Base-by-base conservation (phyloP, 257 asterid genomes). In the Paulownia fortunei region DNA sequence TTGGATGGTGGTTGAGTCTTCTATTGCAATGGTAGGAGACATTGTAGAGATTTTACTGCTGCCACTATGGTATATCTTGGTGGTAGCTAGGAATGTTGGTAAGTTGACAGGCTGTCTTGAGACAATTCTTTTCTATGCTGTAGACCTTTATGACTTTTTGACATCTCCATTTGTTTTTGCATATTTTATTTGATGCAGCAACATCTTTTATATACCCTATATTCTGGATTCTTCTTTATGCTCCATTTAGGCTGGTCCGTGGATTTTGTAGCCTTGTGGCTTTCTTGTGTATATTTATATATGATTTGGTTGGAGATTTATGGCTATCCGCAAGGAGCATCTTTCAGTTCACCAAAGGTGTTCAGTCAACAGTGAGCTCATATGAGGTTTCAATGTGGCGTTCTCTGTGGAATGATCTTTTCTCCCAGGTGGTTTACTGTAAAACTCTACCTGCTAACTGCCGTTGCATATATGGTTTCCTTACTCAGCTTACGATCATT, bases 331-430 rank as follows among this genome's bases (percentile, higher is more conserved):
- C 82, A 24, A 83, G 94, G 81, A 64, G 91, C 76, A 74, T 89
- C 64, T 83, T 87, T 76, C 85, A 76, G 74, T 82, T 88, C 46
- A 80, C 90, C 26, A 86, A 82, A 74, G 76, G 77, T 24, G 89
- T 85, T 8, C 86, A 85, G 81, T 76, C 97, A n/a, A 86, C 97
- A 3, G 92, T 89, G 74, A 80, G 86, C 78, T 79, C 92, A 7
- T 79, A 82, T 3, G 91, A 87, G 83, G 88, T 84, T 37, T 92
- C 98, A 11, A 72, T 88, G 83, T 91, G 95, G 97, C 98, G 97
- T 39, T 86, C 97, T 47, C 90, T 92, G 39, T 92, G 97, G 97
- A 85, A 89, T 69, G 97, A 92, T 79, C 93, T 92, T 72, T 92
- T 92, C 87, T 92, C 97, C 68, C 97, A 89, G 89, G 97, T 92